A percentile compares a stretch with the other conserved stretches of the same genome.
Conservation (phyloP, 139 green algal species). For the Chlamydomonas sp. region DNA sequence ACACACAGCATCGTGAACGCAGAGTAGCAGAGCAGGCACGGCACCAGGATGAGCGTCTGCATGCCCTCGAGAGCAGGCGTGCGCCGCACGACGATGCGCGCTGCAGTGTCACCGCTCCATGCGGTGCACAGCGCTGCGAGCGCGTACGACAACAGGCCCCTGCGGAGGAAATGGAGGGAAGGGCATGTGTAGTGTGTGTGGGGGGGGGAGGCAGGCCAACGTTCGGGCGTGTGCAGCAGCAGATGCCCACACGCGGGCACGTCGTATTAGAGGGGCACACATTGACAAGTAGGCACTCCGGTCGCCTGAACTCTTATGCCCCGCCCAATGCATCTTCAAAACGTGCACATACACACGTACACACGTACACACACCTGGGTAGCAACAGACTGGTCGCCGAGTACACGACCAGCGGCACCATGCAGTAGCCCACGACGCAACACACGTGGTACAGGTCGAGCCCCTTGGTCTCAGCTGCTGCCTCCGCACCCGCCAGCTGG, state of each 20-base stretch:
- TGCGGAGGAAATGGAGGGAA: neutral
- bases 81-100: conserved; percentile 55
- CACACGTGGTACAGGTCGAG: conserved; percentile 81
- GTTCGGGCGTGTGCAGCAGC: too few species aligned
- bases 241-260: too few species aligned
- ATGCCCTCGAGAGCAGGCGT: conserved; percentile 57
- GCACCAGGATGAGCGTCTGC: conserved; percentile 59
- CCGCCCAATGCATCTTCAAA: neutral
- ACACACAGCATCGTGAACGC: conserved; percentile 76
- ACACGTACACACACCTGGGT: conserved; percentile 62
- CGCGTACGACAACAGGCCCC: conserved; percentile 15
- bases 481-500: conserved; percentile 35
- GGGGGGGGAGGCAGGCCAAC: too few species aligned
- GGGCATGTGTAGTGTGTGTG: neutral
- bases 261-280: too few species aligned
- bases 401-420: conserved; percentile 75
- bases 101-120: conserved; percentile 61
- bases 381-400: conserved; percentile 59
- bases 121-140: conserved; percentile 49
- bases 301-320: too few species aligned
- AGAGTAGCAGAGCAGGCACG: conserved; percentile 75
- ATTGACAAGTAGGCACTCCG: too few species aligned
- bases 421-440: conserved; percentile 83
- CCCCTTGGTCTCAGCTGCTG: conserved; percentile 34
- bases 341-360: too few species aligned